Evolutionary conservation across 2,329 filamentous ascomycete species (phyloP).

Genomic region (Pyrenochaeta sp.): DNA sequence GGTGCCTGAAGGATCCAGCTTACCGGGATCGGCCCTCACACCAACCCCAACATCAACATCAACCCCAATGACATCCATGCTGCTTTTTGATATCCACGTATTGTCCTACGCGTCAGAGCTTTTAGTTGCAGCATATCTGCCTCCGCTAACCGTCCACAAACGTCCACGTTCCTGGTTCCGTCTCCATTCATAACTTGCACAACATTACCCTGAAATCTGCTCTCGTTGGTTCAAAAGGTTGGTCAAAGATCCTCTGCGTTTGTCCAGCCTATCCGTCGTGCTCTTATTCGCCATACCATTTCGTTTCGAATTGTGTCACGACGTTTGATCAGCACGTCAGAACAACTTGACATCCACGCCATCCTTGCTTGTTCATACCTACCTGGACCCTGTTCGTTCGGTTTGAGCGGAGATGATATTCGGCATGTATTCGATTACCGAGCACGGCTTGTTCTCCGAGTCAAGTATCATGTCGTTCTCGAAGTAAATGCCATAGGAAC

Average conservation of each 20-base stretch:
- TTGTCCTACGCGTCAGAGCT: slow-evolving; percentile 4
- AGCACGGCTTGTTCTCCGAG: background rate
- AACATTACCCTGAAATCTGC: no score
- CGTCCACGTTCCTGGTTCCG: no score
- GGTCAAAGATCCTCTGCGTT: no score
- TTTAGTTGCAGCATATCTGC: slow-evolving; percentile 12
- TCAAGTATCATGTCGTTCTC: no score
- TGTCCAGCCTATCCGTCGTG: background rate
- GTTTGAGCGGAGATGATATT: background rate
- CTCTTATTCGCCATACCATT: background rate
- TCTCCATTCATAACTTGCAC: no score
- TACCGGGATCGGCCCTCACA: slow-evolving; percentile 18
- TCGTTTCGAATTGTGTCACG: slow-evolving; percentile 1
- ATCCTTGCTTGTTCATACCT: background rate
- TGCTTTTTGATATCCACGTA: slow-evolving; percentile 1
- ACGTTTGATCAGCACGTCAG: slow-evolving; percentile 11
- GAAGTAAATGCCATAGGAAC: no score
- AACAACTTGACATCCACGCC: background rate
- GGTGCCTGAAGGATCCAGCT: slow-evolving; percentile 15
- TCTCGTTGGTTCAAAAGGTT: no score
- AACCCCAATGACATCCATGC: background rate
- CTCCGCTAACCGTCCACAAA: no score
- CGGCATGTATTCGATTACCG: slow-evolving; percentile 1
- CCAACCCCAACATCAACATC: slow-evolving; percentile 13
- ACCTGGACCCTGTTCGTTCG: background rate